Percentiles rank a stretch among this genome's conserved stretches.
Evolutionary conservation across 805 yeast species (phyloP).

Genomic region (Zygoascus biomembranicola): DNA sequence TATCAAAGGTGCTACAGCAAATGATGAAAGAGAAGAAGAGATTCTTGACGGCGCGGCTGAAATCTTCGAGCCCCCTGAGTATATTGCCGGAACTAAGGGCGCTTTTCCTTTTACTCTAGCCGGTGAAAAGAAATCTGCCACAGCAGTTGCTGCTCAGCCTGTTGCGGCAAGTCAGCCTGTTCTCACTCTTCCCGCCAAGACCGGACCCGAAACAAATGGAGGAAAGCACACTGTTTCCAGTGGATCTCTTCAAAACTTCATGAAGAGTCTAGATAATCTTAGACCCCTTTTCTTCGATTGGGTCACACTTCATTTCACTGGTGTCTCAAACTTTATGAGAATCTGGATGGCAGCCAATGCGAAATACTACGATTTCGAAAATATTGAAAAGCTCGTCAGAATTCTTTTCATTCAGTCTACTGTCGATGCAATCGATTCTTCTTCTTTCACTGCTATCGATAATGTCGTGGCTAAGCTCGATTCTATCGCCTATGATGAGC

Average conservation of each 20-base stretch:
- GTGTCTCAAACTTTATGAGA: constrained; percentile 49
- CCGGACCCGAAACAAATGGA: neutral
- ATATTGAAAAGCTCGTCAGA: constrained; percentile 40
- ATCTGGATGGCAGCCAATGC: constrained; percentile 63
- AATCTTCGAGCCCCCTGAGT: constrained; percentile 12
- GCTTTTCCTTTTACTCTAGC: neutral
- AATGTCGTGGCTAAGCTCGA: constrained; percentile 39
- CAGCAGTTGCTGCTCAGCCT: neutral
- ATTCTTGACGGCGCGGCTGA: constrained; percentile 11
- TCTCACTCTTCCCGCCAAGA: neutral
- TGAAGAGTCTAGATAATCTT: constrained; percentile 15
- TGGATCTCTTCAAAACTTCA: constrained; percentile 10
- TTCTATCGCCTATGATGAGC: constrained; percentile 36
- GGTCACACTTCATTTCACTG: constrained; percentile 46
- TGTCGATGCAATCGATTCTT: constrained; percentile 15
- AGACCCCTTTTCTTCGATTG: constrained; percentile 29
- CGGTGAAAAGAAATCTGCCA: neutral
- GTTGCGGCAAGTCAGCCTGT: neutral
- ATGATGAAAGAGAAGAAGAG: neutral
- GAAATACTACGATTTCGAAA: constrained; percentile 41
- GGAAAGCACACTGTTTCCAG: neutral
- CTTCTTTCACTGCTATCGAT: constrained; percentile 28
- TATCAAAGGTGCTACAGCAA: constrained; percentile 3
- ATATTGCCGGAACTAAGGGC: constrained; percentile 6
- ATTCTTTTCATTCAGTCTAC: constrained; percentile 25